Base-by-base conservation (phyloP, 2,329 filamentous ascomycete species). In the Penicillium palitans region DNA sequence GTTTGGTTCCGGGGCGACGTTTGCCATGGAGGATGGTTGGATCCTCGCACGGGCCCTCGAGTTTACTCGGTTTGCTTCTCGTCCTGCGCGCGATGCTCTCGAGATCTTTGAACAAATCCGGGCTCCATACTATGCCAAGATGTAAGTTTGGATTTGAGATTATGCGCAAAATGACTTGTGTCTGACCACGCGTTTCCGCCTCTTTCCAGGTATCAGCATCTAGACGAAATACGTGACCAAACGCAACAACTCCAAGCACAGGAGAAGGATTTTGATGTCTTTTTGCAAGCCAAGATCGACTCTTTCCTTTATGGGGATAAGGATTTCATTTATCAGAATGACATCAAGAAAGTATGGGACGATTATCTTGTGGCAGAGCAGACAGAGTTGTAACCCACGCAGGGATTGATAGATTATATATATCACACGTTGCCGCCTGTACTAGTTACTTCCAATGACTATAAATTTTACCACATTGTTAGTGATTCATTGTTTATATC, bases 21-120 rank as follows among this genome's bases (percentile, higher is more conserved):
- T 79, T 58, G 78, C 79, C 0, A 70, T 80, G 63, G 74, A 81
- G 61, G 79, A 80, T 66, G 77, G 74, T 9, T 81, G 75, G 76
- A 73, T 80, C 25, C 68, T 80, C 2, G 76, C 76, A 12, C 70
- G 71, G 55, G 70, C 76, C 4, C 67, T 75, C 37, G 68, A 70
- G 7, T 49, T 69, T 40, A 63, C 67, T 10, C 53, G 40, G 4
- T 25, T 45, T 33, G 42, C 55, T 58, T 21, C 54, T 17, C 41
- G 64, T 49, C 61, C 72, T 10, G 47, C 66, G 29, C 33, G 51
- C 50, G 66, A 68, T 31, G 75, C 76, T 2, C 59, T 79, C 13
- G 61, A 66, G 6, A 69, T 78, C 2, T 79, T 79, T 61, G 72
- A 79, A 45, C 39, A 56, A 1, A 75, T 79, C 48, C 61, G 77